Base-by-base conservation (phyloP, 192 early-diverging fungal species). In the Phlyctochytrium planicorne region DNA sequence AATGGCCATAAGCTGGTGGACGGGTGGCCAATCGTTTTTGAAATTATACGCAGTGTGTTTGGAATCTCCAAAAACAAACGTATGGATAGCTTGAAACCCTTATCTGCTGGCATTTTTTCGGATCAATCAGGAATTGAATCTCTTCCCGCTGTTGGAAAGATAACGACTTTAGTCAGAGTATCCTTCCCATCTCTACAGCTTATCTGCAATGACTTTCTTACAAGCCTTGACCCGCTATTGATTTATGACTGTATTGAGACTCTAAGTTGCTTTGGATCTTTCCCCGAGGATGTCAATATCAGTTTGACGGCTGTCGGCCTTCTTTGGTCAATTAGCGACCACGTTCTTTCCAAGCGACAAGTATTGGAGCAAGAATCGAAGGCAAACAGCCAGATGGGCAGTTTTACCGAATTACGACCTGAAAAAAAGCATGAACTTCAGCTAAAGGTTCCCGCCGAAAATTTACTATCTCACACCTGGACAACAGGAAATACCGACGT, bases 181-280 rank as follows among this genome's bases (percentile, higher is more conserved):
- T 94, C 91, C 10, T 99, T 99, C 66, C 89, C 94, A 2, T 95
- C 90, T 50, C 63, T 99, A 60, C 95, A 99, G 70, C 75, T 99
- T 17, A 92, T 99, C 29, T 98, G 95, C 73, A 91, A 91, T 0
- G 97, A 99, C 71, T 97, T 97, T 66, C 66, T 99, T 47, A 83
- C 91, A 3, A 80, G 91, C 3, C 72, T 97, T 69, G 79, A 81
- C 17, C 91, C 95, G 1, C 75, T 76, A 4, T 87, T 90, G 52
- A 69, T 99, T 47, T 83, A 87, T 17, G 84, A 88, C 35, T 94
- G 93, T 66, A 93, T 97, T 61, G 83, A 90, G 56, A 88, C 90
- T 0, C 65, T 98, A 30, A 89, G 83, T 17, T 75, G 80, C 29
- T 98, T 94, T 85, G 93, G 93, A 0, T 69, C 83, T 25, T 92